A percentile compares a stretch with the other conserved stretches of the same genome.
phyloP scores from a whole-genome alignment of 2,329 filamentous ascomycete species.

The Drechslerella dactyloides region DNA sequence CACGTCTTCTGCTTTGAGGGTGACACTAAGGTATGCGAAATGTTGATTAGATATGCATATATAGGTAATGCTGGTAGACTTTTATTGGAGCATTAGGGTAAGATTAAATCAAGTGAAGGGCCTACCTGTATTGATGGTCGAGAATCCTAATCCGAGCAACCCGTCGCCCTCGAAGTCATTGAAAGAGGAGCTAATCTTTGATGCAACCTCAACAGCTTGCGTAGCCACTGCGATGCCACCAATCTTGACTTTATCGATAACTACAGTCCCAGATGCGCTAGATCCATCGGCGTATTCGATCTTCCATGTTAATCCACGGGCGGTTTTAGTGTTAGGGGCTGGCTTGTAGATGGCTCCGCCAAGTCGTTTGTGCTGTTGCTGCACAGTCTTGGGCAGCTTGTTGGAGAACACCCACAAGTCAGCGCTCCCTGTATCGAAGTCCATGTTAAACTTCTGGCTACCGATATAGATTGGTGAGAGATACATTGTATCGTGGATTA shows the following conservation, averaged over 20 bases:
- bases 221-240: constrained; percentile 68
- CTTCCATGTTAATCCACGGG: constrained; percentile 64
- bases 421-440: constrained; percentile 78
- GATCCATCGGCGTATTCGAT: constrained; percentile 75
- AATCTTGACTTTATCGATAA: constrained; percentile 71
- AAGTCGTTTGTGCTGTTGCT: constrained; percentile 61
- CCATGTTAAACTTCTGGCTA: constrained; percentile 71
- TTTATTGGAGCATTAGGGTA: no score
- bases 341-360: constrained; percentile 62
- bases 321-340: constrained; percentile 60
- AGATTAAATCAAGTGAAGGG: constrained; percentile 58
- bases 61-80: no score
- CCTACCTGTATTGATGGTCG: constrained; percentile 63
- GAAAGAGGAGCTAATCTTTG: constrained; percentile 66
- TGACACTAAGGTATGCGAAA: no score
- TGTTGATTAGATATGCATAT: no score
- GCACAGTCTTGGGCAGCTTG: constrained; percentile 61
- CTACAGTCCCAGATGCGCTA: constrained; percentile 69
- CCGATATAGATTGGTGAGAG: constrained; percentile 73
- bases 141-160: constrained; percentile 70
- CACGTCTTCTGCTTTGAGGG: constrained; percentile 73
- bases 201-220: constrained; percentile 74
- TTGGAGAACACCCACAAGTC: constrained; percentile 78
- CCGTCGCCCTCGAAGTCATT: constrained; percentile 67
- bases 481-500: constrained; percentile 72